Base-by-base conservation (phyloP, 768 basidiomycete species). In the Suillus plorans region DNA sequence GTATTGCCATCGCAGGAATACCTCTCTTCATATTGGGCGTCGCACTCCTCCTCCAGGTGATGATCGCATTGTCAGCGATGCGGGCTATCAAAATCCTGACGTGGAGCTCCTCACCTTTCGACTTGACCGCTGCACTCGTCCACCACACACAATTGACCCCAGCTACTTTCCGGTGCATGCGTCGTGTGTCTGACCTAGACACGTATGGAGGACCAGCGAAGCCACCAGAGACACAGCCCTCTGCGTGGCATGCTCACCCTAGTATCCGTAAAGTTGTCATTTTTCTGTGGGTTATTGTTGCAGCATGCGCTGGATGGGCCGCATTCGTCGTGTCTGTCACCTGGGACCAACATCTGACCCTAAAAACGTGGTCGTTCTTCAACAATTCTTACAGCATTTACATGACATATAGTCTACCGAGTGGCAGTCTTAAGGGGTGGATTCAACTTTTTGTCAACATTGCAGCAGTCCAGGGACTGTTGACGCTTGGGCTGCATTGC, bases 91-190 rank as follows among this genome's bases (percentile, higher is more conserved):
- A 45, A 20, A 45, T 45, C 3, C n/a, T 45, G 44, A 45, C 76
- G 9, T 76, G 76, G 76, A 77, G 76, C 20, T 72, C 75, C 31
- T 76, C 75, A 2, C 65, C 73, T n/a, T 45, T 45, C 7, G 20
- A 45, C 44, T 45, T 45, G 44, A 45, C 44, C 44, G 44, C 44
- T 9, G 44, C 44, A n/a, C 44, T 45, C 8, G 44, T 45, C 20
- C 44, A 45, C 20, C 44, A 45, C 20, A n/a, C 8, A 0, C 44
- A 20, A 45, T 70, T 76, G 53, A 1, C 68, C 6, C 68, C 64
- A 2, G 10, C 9, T 10, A n/a, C 45, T 5, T n/a, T 47, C 0
- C 45, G 45, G 9, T 47, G 45, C 20, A 47, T 47, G 45, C 45
- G n/a, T 47, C 12, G n/a, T n/a, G 20, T 45, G 44, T 45, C 20